Base-by-base conservation (phyloP, 306 rosid genomes). In the Pterocarpus macrocarpus region DNA sequence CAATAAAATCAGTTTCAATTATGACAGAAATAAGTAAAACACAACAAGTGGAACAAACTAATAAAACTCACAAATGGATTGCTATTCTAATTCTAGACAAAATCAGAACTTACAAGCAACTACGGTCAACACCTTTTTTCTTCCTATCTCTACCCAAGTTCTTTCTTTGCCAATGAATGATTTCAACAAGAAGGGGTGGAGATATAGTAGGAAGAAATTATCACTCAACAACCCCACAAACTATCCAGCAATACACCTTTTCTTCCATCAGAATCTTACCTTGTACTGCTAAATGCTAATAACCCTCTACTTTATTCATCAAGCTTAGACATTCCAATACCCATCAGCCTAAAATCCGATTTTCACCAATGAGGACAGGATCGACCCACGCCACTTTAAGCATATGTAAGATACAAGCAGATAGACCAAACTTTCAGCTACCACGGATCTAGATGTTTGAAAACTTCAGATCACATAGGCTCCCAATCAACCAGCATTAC, bases 91-190 rank as follows among this genome's bases (percentile, higher is more conserved):
- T 68, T 45, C 56, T 34, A 10, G 10, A 45, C 32, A 70, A 34
- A 79, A 79, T 50, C 77, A 44, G 30, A 69, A 59, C 62, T 58
- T 16, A 44, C 62, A 79, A 59, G 41, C 41, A 57, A 79, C 64
- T 69, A n/a, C 50, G n/a, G 39, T 44, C 47, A 68, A 36, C 69
- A 69, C 22, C 76, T 4, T 22, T 3, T n/a, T 17, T 65, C 12
- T 65, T 14, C 41, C 43, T 65, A 47, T 13, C 72, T 49, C 43
- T 55, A 53, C 39, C 16, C n/a, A 22, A 62, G 47, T 8, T 6
- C 2, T 6, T 50, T 77, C 17, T 35, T 50, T 36, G 22, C 14
- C 45, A 53, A 53, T 28, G 13, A 52, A 65, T 17, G 47, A 43
- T 68, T 43, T 44, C 62, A 68, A 53, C 58, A 52, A 12, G 12